Conservation (phyloP, 139 green algal genomes). For the Monoraphidium neglectum region DNA sequence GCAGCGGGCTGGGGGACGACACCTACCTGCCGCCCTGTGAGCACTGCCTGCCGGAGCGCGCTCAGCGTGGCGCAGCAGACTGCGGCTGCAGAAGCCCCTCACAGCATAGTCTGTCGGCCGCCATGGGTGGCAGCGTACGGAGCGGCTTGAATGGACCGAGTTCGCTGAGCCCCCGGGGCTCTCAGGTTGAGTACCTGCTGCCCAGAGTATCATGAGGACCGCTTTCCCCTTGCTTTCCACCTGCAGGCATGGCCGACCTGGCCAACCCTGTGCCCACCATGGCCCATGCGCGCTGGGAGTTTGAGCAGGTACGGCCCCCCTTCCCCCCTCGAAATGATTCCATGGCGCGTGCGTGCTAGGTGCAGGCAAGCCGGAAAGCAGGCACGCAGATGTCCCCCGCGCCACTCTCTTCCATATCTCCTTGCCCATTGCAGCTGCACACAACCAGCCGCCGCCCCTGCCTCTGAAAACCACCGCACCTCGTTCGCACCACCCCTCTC, state of each 20-base stretch:
- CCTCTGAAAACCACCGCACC: too few relatives aligned
- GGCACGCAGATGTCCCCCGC: too few relatives aligned
- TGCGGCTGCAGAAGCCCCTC: neutral
- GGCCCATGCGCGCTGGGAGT: conserved; percentile 80
- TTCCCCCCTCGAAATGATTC: too few relatives aligned
- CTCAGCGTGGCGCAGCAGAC: neutral
- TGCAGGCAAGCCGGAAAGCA: too few relatives aligned
- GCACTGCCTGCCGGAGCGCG: too few relatives aligned
- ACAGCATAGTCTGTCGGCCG: neutral
- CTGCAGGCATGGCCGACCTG: neutral
- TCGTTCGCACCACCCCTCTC: too few relatives aligned
- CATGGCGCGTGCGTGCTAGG: too few relatives aligned
- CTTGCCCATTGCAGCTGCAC: too few relatives aligned
- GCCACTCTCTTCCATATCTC: too few relatives aligned
- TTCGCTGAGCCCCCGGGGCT: neutral
- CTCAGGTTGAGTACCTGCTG: neutral
- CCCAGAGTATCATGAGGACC: conserved; percentile 16
- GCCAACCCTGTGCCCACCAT: conserved; percentile 58
- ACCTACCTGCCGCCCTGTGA: conserved; percentile 89
- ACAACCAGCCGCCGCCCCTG: too few relatives aligned
- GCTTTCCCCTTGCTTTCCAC: neutral
- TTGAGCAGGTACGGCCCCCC: conserved; percentile 65
- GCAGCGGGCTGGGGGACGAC: conserved; percentile 39
- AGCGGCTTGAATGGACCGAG: neutral
- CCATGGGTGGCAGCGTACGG: neutral